Conservation (phyloP, 805 yeast genomes). For the Wickerhamiella qilinensis region DNA sequence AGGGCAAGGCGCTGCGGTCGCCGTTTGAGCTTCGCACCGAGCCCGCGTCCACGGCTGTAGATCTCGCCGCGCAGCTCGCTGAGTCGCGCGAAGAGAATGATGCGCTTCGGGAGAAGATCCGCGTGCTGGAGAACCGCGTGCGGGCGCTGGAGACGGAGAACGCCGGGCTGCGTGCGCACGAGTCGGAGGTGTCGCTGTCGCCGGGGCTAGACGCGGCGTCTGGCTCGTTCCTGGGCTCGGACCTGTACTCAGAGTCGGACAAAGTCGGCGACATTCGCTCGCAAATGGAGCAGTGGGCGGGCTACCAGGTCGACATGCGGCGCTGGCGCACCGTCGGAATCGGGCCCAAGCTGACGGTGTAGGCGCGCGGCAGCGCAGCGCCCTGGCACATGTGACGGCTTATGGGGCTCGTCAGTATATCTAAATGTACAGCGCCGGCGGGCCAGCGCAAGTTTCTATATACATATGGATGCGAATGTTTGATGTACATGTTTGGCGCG, state of each 20-base stretch:
- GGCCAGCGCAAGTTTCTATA: too few relatives aligned
- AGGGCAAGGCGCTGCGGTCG: too few relatives aligned
- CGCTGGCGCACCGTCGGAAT: constrained; percentile 32
- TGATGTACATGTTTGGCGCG: too few relatives aligned
- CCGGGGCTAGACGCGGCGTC: constrained; percentile 7
- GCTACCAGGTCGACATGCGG: constrained; percentile 79
- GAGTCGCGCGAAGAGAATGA: constrained; percentile 23
- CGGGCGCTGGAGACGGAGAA: constrained; percentile 16
- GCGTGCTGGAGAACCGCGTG: constrained; percentile 23
- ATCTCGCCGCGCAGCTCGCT: too few relatives aligned
- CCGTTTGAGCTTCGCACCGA: too few relatives aligned
- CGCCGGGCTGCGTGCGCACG: constrained; percentile 9
- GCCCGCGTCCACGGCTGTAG: too few relatives aligned
- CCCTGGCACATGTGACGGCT: too few relatives aligned
- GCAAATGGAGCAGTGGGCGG: constrained; percentile 55
- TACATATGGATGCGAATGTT: too few relatives aligned
- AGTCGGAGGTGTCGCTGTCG: constrained; percentile 14
- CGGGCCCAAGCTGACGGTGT: neutral
- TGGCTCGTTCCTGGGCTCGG: constrained; percentile 20
- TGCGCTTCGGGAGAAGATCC: constrained; percentile 21
- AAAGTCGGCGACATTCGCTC: constrained; percentile 32
- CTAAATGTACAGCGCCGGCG: too few relatives aligned
- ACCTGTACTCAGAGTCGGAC: constrained; percentile 31
- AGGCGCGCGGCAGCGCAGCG: too few relatives aligned
- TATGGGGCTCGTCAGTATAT: too few relatives aligned